Base-by-base conservation (phyloP, 1,139 yeast genomes). In the Wickerhamomyces sp. region DNA sequence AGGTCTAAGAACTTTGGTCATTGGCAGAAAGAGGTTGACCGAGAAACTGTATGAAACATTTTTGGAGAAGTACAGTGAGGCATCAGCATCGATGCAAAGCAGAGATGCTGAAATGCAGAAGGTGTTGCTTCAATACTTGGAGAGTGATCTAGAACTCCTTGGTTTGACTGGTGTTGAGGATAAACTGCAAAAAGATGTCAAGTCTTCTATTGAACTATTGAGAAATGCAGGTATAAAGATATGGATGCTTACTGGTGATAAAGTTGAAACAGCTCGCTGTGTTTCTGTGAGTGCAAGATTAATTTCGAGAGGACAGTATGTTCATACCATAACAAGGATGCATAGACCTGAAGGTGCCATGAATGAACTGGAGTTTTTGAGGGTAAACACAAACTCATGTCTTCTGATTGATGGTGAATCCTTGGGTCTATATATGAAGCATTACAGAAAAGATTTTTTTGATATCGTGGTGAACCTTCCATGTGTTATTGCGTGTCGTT, bases 241-340 rank as follows among this genome's bases (percentile, higher is more conserved):
- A 35, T 93, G 99, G 99, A 93, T 93, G 98, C 67, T 93, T 33
- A 93, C 99, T 0, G 99, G 99, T 45, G 99, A 93, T 57, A 93
- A 93, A 58, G 97, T 91, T 8, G 99, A 93, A 61, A 93, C 99
- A 0, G 98, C 98, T 1, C 76, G 87, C 43, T 91, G 98, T 70
- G 96, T 93, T 24, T 88, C 97, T 17, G 85, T 93, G 14, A 85
- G 95, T 57, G 93, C 97, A 17, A 80, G 89, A 53, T 73, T 93
- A 38, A 91, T 93, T 30, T 73, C 95, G 4, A 75, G 97, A 43
- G 97, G 98, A 6, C 98, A 91, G 58, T 84, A 81, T 51, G 88
- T 93, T 19, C 96, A 89, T 53, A 80, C 88, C 6, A 73, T 93
- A 20, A 83, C 95, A 10, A 83, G 78, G 46, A 57, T 82, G 25